Conservation (phyloP, 352 stramenopile genomes). For the Phytophthora hibernalis region DNA sequence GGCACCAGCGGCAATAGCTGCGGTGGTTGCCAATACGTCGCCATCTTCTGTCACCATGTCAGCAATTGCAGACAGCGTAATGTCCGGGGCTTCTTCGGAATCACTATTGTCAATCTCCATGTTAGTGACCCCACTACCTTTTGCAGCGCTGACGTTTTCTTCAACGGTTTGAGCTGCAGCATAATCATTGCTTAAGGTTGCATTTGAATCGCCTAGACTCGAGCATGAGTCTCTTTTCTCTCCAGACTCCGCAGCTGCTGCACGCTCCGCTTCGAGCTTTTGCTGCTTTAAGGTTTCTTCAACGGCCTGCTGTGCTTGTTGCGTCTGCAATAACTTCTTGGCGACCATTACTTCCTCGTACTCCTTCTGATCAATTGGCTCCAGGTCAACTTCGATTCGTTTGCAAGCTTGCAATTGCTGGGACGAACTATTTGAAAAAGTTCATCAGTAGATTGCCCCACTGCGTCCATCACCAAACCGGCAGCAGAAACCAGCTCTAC, state of each 20-base stretch:
- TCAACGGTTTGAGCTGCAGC: conserved; percentile 34
- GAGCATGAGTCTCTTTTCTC: conserved; percentile 30
- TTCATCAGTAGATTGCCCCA: conserved; percentile 55
- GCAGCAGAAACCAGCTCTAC: conserved; percentile 82
- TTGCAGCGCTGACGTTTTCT: conserved; percentile 32
- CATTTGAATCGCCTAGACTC: conserved; percentile 29
- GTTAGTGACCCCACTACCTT: conserved; percentile 47
- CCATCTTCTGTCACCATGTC: conserved; percentile 89
- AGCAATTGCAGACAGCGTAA: conserved; percentile 84
- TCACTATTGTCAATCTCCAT: conserved; percentile 90
- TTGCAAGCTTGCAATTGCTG: conserved; percentile 60
- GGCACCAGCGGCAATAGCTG: conserved; percentile 56
- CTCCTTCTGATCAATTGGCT: conserved; percentile 67
- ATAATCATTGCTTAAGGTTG: conserved; percentile 21
- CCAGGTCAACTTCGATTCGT: conserved; percentile 71
- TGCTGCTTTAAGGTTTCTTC: conserved; percentile 56
- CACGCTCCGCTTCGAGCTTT: conserved; percentile 53
- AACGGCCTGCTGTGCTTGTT: conserved; percentile 53
- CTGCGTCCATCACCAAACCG: conserved; percentile 62
- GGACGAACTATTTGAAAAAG: conserved; percentile 58
- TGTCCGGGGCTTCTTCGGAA: conserved; percentile 74
- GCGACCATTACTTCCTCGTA: conserved; percentile 64
- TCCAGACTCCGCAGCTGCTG: conserved; percentile 33
- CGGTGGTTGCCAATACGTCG: conserved; percentile 62
- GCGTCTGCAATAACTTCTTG: conserved; percentile 50